A percentile compares a stretch with the other conserved stretches of the same genome.
phyloP scores from a whole-genome alignment of 176 grass and related monocot genomes.

The Zizania latifolia region DNA sequence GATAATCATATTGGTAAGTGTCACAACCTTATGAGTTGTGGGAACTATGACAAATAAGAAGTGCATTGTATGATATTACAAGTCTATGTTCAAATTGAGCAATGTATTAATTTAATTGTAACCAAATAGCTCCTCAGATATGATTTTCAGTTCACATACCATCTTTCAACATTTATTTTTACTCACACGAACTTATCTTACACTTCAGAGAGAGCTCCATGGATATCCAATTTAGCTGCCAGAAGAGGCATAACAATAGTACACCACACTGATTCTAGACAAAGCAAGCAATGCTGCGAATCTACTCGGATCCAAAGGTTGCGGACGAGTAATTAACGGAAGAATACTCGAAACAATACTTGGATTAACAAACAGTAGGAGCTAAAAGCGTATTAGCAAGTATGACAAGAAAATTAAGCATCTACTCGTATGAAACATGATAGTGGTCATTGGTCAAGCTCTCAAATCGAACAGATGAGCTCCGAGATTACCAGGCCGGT shows the following conservation, averaged over 20 bases:
- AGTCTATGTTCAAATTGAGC: background rate
- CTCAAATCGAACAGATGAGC: background rate
- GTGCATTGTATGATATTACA: background rate
- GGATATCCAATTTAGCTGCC: too few species aligned
- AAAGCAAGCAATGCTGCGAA: background rate
- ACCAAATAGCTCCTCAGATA: background rate
- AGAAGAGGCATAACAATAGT: background rate
- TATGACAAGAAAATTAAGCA: background rate
- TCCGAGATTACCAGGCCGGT: slow-evolving; percentile 32
- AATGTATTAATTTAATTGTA: background rate
- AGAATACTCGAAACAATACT: background rate
- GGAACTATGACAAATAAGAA: background rate
- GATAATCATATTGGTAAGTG: background rate
- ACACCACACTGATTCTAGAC: background rate
- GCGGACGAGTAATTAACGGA: background rate
- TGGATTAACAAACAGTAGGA: background rate
- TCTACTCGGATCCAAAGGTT: background rate
- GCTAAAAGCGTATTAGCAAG: background rate
- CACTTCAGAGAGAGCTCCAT: background rate
- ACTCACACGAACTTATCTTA: background rate
- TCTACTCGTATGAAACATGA: background rate
- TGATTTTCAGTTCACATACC: background rate
- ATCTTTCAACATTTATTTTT: background rate
- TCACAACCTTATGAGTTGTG: background rate
- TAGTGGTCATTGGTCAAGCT: background rate